A percentile compares a stretch with the other conserved stretches of the same genome.
Evolutionary conservation across 1,139 yeast genomes (phyloP).

Genomic region (Debaryomyces subglobosus): DNA sequence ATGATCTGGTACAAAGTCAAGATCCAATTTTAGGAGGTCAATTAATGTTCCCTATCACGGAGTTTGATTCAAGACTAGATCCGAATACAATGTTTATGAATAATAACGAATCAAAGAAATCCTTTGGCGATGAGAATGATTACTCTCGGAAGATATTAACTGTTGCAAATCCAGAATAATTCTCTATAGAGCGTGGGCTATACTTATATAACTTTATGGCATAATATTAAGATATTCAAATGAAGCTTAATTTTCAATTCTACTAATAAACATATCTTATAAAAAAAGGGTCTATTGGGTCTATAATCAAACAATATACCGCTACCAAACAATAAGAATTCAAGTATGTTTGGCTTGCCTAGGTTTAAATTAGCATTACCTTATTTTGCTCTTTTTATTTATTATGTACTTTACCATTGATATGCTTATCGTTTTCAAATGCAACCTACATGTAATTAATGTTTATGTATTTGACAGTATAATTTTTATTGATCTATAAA

Average conservation of each 20-base stretch:
- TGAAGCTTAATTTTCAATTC: slow-evolving; percentile 1
- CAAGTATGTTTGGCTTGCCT: not conserved
- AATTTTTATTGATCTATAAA: not conserved
- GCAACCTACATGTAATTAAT: too few species aligned
- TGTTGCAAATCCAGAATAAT: slow-evolving; percentile 63
- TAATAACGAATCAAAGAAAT: slow-evolving; percentile 57
- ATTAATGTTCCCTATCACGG: slow-evolving; percentile 47
- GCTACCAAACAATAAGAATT: not conserved
- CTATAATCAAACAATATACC: too few species aligned
- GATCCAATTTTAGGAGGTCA: slow-evolving; percentile 11
- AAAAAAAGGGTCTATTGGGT: too few species aligned
- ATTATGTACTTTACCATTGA: not conserved
- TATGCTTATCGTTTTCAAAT: not conserved
- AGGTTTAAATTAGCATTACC: not conserved
- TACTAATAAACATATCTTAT: not conserved
- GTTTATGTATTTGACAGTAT: too few species aligned
- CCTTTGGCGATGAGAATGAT: slow-evolving; percentile 75
- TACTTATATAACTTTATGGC: not conserved
- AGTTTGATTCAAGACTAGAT: slow-evolving; percentile 71
- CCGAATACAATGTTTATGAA: slow-evolving; percentile 65
- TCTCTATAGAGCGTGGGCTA: not conserved
- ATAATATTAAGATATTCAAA: not conserved
- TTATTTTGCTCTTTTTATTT: not conserved
- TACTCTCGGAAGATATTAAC: slow-evolving; percentile 71
- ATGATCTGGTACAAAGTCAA: slow-evolving; percentile 16